Conservation (phyloP, 1,284 basidiomycete species). For the Mycena citricolor region DNA sequence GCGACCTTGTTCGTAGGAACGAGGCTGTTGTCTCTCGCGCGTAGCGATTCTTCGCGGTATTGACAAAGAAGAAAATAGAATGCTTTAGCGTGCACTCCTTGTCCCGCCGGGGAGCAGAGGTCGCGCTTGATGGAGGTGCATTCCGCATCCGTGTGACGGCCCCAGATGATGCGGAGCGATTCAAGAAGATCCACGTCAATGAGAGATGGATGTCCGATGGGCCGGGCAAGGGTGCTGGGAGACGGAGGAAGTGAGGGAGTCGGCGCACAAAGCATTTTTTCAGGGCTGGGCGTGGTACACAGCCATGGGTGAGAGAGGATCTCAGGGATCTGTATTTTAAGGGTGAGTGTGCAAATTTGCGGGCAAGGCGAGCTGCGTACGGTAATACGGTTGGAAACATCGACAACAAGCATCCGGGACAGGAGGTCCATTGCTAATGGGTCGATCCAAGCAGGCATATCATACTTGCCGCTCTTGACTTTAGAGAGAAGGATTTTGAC, state of each 20-base stretch:
- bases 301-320: conserved; percentile 90
- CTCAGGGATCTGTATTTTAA: conserved; percentile 70
- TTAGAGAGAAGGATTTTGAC: conserved; percentile 83
- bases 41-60: conserved; percentile 77
- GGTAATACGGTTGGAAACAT: conserved; percentile 83
- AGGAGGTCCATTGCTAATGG: conserved; percentile 76
- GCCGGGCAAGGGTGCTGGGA: conserved; percentile 58
- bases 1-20: conserved; percentile 47
- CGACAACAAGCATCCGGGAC: conserved; percentile 86
- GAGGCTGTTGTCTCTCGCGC: conserved; percentile 16
- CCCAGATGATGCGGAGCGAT: conserved; percentile 89
- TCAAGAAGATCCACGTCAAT: conserved; percentile 87
- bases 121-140: conserved; percentile 61
- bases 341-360: conserved; percentile 3
- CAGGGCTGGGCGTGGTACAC: conserved; percentile 29
- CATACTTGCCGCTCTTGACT: conserved; percentile 87
- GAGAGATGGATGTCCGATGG: conserved; percentile 66
- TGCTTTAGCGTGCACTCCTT: conserved; percentile 85
- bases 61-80: conserved; percentile 87
- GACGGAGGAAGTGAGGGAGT: conserved; percentile 65
- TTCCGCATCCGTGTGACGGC: conserved; percentile 56
- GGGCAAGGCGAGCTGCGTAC: conserved; percentile 43
- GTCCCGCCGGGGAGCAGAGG: conserved; percentile 59
- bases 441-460: conserved; percentile 75
- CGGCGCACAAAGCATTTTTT: conserved; percentile 41